These are phyloP conservation scores for Tothia fuscella DNA, from an alignment of 2,329 filamentous ascomycete species.

Conservation along the genomic window DNA sequence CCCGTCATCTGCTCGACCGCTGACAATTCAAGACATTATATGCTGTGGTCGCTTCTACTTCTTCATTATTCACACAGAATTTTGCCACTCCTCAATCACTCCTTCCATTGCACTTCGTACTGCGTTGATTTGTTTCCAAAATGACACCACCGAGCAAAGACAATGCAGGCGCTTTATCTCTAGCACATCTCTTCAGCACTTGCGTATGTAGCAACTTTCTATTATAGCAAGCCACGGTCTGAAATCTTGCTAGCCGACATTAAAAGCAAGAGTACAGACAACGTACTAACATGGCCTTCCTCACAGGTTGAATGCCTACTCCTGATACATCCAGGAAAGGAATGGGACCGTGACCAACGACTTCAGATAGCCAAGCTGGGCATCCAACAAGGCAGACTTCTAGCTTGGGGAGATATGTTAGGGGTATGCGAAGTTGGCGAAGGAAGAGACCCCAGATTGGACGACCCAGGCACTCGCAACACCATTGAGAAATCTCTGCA, in stretches of 20 bases:
- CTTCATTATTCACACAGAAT: neutral
- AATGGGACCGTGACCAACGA: slow-evolving; percentile 31
- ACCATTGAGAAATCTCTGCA: slow-evolving; percentile 29
- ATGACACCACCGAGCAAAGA: slow-evolving; percentile 1
- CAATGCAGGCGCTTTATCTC: slow-evolving; percentile 12
- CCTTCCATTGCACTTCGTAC: too few species aligned
- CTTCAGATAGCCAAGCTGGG: slow-evolving; percentile 32
- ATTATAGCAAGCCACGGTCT: too few species aligned
- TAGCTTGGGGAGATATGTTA: slow-evolving; percentile 37
- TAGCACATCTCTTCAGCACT: slow-evolving; percentile 34
- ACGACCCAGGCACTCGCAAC: slow-evolving; percentile 26
- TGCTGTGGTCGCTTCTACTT: neutral
- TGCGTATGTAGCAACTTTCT: too few species aligned
- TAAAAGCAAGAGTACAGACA: too few species aligned
- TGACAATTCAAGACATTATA: neutral
- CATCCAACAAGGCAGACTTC: slow-evolving; percentile 34
- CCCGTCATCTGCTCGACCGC: neutral
- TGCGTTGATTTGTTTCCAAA: too few species aligned
- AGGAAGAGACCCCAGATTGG: slow-evolving; percentile 30
- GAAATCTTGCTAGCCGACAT: too few species aligned
- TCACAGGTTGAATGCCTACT: too few species aligned
- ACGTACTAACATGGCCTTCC: too few species aligned
- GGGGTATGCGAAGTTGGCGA: slow-evolving; percentile 35
- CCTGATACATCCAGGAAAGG: slow-evolving; percentile 27
- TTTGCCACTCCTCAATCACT: too few species aligned